Evolutionary conservation across 2,329 filamentous ascomycete genomes (phyloP), one percentile per base, ranked within the genome.

Genomic region (Fusarium pininemorale): DNA sequence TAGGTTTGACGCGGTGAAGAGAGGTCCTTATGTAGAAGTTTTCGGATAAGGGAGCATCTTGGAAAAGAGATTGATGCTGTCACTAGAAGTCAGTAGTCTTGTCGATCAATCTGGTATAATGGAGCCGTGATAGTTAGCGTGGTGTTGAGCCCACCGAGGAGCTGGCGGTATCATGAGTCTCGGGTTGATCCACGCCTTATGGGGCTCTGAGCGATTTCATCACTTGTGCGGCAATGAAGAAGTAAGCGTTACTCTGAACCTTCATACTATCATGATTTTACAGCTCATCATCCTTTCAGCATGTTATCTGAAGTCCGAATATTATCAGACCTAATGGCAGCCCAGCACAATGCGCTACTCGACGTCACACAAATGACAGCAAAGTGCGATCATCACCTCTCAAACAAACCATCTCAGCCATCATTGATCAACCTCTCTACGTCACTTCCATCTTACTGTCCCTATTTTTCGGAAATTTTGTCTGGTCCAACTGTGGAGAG

Each of bases 41-140:
- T 28, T 6, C 7, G 12, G 11, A 8, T 9, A 37, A 55, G 26
- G 28, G 61, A 56, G 20, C 26, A 56, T 54, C 41, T 24, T 3
- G 10, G 4, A 37, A 24, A 48, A 28, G 61, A 71, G 45, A 62
- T 71, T 57, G 28, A 13, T 18, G 20, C 6, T 39, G 32, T 41
- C 26, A 30, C 28, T 60, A 18, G n/a, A 55, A 55, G 32, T 41
- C 18, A 32, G 26, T 70, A 56, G 30, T 44, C 32, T 48, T 72
- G 70, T 58, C 56, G 70, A 73, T 73, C 70, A 24, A 35, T 66
- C 48, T 73, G 51, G 50, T 47, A 59, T 22, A 22, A 39, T 57
- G 37, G 51, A 58, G 55, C 50, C 50, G 56, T 44, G 45, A 64
- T 32, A 28, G 16, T 32, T 70, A 70, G 70, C 53, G 67, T 44